Conservation (phyloP, 2,329 filamentous ascomycete genomes). For the Neofusicoccum kwambonambiense region DNA sequence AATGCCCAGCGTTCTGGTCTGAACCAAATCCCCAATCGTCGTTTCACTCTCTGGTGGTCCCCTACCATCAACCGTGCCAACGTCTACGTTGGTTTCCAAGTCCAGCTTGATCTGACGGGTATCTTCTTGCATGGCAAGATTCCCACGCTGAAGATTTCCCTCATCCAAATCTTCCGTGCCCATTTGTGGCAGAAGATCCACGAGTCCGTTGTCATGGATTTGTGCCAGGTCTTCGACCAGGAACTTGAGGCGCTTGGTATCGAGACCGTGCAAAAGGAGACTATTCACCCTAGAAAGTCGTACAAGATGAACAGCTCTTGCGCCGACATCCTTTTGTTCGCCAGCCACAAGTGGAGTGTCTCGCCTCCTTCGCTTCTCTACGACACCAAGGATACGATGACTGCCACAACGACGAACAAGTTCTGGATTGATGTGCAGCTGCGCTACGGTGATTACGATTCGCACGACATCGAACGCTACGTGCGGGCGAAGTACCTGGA, state of each 20-base stretch:
- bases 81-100: constrained; percentile 98
- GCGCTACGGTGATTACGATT: constrained; percentile 96
- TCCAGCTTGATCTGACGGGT: constrained; percentile 94
- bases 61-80: constrained; percentile 85
- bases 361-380: constrained; percentile 89
- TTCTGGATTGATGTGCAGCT: constrained; percentile 99
- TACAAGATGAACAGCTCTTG: constrained; percentile 99
- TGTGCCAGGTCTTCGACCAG: constrained; percentile 97
- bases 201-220: constrained; percentile 97
- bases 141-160: constrained; percentile 92
- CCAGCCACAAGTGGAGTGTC: constrained; percentile 98
- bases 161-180: constrained; percentile 98
- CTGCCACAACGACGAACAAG: constrained; percentile 93
- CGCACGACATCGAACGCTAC: constrained; percentile 97
- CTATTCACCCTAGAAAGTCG: constrained; percentile 96
- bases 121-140: constrained; percentile 99
- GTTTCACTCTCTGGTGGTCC: constrained; percentile 98
- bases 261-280: constrained; percentile 98
- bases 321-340: constrained; percentile 93
- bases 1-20: constrained; percentile 96
- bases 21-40: constrained; percentile 97
- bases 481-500: constrained; percentile 97
- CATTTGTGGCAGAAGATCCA: constrained; percentile 99
- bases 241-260: constrained; percentile 94
- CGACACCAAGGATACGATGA: constrained; percentile 94